Percentiles rank a stretch among this genome's conserved stretches.
phyloP scores from a whole-genome alignment of 2,329 filamentous ascomycete genomes.

The Bipolaris cookei region DNA sequence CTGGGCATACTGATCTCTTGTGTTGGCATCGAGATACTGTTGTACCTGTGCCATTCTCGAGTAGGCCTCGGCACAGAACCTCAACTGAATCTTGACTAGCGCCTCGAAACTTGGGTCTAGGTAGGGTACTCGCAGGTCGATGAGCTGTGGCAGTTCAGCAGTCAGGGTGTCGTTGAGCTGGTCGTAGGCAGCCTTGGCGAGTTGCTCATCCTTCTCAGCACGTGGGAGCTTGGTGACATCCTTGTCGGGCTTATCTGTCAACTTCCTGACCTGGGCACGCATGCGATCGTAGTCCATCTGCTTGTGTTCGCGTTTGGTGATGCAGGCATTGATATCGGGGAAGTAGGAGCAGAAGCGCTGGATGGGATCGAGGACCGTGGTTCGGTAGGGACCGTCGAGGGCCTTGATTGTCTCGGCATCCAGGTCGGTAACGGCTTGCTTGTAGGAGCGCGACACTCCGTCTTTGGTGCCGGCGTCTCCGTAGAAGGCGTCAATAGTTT shows the following conservation, averaged over 20 bases:
- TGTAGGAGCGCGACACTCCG: slow-evolving; percentile 95
- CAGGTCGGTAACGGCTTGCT: slow-evolving; percentile 96
- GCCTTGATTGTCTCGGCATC: slow-evolving; percentile 99
- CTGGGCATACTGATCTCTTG: slow-evolving; percentile 92
- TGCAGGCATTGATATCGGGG: slow-evolving; percentile 98
- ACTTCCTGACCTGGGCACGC: slow-evolving; percentile 93
- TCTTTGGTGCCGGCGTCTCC: slow-evolving; percentile 94
- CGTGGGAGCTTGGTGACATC: slow-evolving; percentile 95
- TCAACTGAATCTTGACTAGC: slow-evolving; percentile 95
- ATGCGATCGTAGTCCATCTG: slow-evolving; percentile 97
- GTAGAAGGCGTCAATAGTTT: slow-evolving; percentile 99
- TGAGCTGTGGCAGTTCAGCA: slow-evolving; percentile 89
- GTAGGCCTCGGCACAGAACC: slow-evolving; percentile 98
- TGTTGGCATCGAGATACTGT: slow-evolving; percentile 95
- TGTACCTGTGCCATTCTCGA: slow-evolving; percentile 98
- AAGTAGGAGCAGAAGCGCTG: slow-evolving; percentile 97
- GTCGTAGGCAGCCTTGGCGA: slow-evolving; percentile 92
- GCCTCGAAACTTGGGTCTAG: slow-evolving; percentile 97
- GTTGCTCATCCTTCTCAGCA: slow-evolving; percentile 94
- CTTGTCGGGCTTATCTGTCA: slow-evolving; percentile 98
- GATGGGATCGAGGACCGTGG: slow-evolving; percentile 94
- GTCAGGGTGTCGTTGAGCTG: slow-evolving; percentile 96
- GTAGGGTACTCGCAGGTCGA: slow-evolving; percentile 95
- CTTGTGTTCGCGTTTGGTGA: slow-evolving; percentile 99
- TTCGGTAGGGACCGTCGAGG: slow-evolving; percentile 91